Evolutionary conservation across 2,329 filamentous ascomycete genomes (phyloP), one percentile per base, ranked within the genome.

Genomic region (Aspergillus sp.): DNA sequence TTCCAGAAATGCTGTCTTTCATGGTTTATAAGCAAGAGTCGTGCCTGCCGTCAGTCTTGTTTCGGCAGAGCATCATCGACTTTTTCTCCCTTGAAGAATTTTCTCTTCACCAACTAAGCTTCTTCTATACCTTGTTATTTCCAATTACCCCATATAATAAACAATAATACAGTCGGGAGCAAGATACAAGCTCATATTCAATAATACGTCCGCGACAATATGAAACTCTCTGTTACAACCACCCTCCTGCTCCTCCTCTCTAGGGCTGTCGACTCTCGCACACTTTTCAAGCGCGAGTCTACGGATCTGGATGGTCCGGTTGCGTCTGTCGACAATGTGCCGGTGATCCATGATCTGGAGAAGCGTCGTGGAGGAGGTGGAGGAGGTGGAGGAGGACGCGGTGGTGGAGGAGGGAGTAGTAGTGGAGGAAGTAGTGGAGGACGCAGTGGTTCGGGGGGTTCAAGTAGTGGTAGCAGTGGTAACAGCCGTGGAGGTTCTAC

Each of bases 361-460:
- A 78, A 77, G 56, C 69, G 75, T 27, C 69, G 73, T 4, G 69
- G 73, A n/a, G 69, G 73, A 4, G 69, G 73, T n/a, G 66, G 71
- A 29, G 61, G 67, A 26, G 63, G 70, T 9, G 64, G 70, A 5
- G 45, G 57, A 12, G 46, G 55, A 10, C 51, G 61, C 4, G 56
- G 60, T 6, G 46, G 55, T 33, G 48, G 61, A 30, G 55, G 63
- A 32, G 57, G 62, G 29, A 43, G 61, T n/a, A 49, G 59, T 36
- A 54, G 61, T 32, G 45, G 56, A 8, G 43, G 56, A 28, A 38
- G 48, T 2, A 41, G 53, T 29, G 42, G 55, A 44, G 33, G 54
- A 12, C 52, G 59, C 29, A 47, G 57, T 29, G 53, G 60, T 29
- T 53, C 61, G 38, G 49, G 58, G 7, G 46, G 50, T 47, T 32